Base-by-base conservation (phyloP, 2,329 filamentous ascomycete genomes). In the Emergomyces orientalis region DNA sequence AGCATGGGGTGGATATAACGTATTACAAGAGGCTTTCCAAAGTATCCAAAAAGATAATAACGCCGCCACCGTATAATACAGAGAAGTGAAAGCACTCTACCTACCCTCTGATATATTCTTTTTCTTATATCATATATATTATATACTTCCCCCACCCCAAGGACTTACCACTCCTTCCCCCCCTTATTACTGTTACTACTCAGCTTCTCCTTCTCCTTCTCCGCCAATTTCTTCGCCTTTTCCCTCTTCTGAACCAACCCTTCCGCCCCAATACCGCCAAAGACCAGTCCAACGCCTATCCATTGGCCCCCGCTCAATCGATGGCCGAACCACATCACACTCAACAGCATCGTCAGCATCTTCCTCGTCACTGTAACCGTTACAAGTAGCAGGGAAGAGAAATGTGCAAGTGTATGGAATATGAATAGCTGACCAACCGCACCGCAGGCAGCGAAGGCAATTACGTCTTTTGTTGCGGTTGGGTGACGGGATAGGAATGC, bases 291-390 rank as follows among this genome's bases (percentile, higher is more conserved):
- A 39, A 99, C 92, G 66, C 94, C 94, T 7, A 95, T 79, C 90
- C 92, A 96, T 78, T 99, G 94, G 83, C 93, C 95, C n/a, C 80
- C 78, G 34, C 85, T 89, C 58, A 99, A 82, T 66, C 84, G 85
- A 76, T 99, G 94, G 34, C 94, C 94, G 74, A 97, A 99, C 78
- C 91, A 91, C 65, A 97, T 81, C 34, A 99, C 94, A 61, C 91
- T 96, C 60, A 97, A 82, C 64, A 97, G 90, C 94, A 99, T 99
- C 68, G 93, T 97, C 74, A 97, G 84, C 94, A 99, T 99, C 80
- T 99, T 99, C 72, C 94, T 84, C 55, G 94, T 99, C 55, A 99
- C 94, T 1, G 91, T 99, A 2, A 99, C 92, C 4, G 94, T 97
- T 52, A 97, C 93, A 59, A 99, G 85, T 60, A 97, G 83, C 58